These are phyloP conservation scores for Fraxinus americana DNA, from an alignment of 257 asterid genomes.

Conservation along the genomic window DNA sequence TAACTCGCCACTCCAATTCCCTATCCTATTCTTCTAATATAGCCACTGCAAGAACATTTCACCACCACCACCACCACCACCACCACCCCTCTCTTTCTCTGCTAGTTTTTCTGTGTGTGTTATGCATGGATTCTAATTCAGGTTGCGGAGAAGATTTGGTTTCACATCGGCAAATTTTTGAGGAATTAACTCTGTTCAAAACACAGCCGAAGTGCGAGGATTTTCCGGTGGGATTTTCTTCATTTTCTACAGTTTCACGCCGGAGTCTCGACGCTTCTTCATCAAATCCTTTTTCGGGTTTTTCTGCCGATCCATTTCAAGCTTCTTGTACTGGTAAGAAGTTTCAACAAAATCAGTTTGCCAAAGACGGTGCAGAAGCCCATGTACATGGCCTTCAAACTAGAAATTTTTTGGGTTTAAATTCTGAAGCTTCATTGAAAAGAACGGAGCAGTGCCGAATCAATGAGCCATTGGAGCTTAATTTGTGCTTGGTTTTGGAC, in stretches of 20 bases:
- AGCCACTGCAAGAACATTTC: slow-evolving; percentile 26
- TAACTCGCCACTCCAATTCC: slow-evolving; percentile 18
- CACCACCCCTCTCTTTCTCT: slow-evolving; percentile 16
- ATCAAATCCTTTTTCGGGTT: background rate
- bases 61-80: slow-evolving; percentile 14
- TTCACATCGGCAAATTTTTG: slow-evolving; percentile 23
- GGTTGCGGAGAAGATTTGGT: slow-evolving; percentile 29
- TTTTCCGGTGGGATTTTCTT: slow-evolving; percentile 22
- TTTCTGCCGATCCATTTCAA: slow-evolving; percentile 36
- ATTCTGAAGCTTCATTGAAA: slow-evolving; percentile 16
- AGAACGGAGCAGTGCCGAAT: slow-evolving; percentile 15
- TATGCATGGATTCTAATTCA: slow-evolving; percentile 42
- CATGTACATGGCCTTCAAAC: slow-evolving; percentile 28
- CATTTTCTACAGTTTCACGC: slow-evolving; percentile 19
- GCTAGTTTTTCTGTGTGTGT: background rate
- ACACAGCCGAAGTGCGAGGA: slow-evolving; percentile 27
- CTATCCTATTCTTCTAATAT: slow-evolving; percentile 26
- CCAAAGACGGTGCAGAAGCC: slow-evolving; percentile 5
- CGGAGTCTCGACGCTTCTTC: slow-evolving; percentile 24
- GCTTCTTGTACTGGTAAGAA: too few relatives aligned
- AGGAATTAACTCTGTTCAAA: slow-evolving; percentile 18
- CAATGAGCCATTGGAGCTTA: slow-evolving; percentile 15
- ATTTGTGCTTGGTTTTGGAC: slow-evolving; percentile 14
- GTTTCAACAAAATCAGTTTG: slow-evolving; percentile 21
- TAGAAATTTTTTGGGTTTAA: slow-evolving; percentile 5